Base-by-base conservation (phyloP, 2,329 filamentous ascomycete species). In the Fusarium sp. region DNA sequence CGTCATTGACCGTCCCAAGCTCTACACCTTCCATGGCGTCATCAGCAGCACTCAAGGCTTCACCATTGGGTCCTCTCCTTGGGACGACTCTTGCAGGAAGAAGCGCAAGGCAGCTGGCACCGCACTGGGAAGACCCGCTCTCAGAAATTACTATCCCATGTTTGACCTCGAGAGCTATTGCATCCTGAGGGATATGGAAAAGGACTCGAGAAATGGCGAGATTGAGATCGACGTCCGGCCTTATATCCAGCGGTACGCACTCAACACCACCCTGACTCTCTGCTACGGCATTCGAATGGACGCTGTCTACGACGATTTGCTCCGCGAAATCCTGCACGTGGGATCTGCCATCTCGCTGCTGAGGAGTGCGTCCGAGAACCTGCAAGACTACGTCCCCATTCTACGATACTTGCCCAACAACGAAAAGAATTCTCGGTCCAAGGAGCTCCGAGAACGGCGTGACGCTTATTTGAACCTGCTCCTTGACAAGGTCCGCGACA, bases 1-100 rank as follows among this genome's bases (percentile, higher is more conserved):
- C 1, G 84, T 95, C 66, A 94, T 95, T 77, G 95, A 92, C 1
- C 89, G 94, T 5, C 94, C 94, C 0, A 94, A 87, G 20, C 89
- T 95, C 57, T 93, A 95, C 81, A 95, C 94, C 4, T 96, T 95
- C 82, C 93, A 95, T 82, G 93, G 88, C 14, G 91, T 95, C 12
- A 91, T 95, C 3, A 94, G 93, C 3, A 90, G 87, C 38, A 93
- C 92, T 0, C 92, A 94, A 75, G 93, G 93, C 30, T 93, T 94
- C 82, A 95, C 93, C 0, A 94, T 96, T 69, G 94, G 94, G 2
- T 95, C 93, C 0, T 95, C 93, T 0, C 93, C 94, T 0, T 96
- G 94, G 92, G 93, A 95, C 74, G 93, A 94, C 60, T 94, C 91
- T 6, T 94, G 92, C 83, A 95, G 95, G 82, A 86, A 87, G 27